Evolutionary conservation across 192 early-diverging fungal genomes (phyloP).

Genomic region (Umbelopsis ramanniana): DNA sequence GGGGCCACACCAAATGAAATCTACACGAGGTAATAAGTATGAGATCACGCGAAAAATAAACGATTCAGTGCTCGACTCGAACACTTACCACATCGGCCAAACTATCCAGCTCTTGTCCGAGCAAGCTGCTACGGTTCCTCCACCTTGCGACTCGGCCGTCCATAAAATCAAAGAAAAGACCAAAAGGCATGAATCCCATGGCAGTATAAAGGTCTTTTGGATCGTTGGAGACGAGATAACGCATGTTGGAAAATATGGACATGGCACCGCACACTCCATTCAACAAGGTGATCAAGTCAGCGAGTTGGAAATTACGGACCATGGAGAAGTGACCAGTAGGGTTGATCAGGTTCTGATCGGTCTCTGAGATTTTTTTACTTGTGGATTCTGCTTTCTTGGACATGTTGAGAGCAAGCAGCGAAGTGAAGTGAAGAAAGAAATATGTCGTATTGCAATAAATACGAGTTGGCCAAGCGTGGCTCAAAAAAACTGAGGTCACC

Average conservation of each 20-base stretch:
- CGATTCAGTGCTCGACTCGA: background rate
- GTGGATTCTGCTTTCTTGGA: background rate
- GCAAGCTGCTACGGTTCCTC: constrained; percentile 68
- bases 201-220: constrained; percentile 62
- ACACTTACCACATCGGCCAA: constrained; percentile 80
- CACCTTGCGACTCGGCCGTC: constrained; percentile 86
- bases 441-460: background rate
- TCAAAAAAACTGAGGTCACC: too few relatives aligned
- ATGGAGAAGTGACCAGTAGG: constrained; percentile 10
- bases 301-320: constrained; percentile 70
- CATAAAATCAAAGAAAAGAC: constrained; percentile 73
- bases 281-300: constrained; percentile 85
- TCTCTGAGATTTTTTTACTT: constrained; percentile 8
- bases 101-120: constrained; percentile 91
- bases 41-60: background rate
- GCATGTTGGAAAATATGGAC: constrained; percentile 75
- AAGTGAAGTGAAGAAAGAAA: background rate
- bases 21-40: constrained; percentile 27
- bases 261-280: constrained; percentile 82
- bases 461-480: background rate
- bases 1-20: constrained; percentile 53
- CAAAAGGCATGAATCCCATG: constrained; percentile 70
- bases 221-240: constrained; percentile 68
- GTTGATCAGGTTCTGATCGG: constrained; percentile 12
- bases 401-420: background rate